Base-by-base conservation (phyloP, 768 basidiomycete genomes). In the Strobilomyces dryophilus region DNA sequence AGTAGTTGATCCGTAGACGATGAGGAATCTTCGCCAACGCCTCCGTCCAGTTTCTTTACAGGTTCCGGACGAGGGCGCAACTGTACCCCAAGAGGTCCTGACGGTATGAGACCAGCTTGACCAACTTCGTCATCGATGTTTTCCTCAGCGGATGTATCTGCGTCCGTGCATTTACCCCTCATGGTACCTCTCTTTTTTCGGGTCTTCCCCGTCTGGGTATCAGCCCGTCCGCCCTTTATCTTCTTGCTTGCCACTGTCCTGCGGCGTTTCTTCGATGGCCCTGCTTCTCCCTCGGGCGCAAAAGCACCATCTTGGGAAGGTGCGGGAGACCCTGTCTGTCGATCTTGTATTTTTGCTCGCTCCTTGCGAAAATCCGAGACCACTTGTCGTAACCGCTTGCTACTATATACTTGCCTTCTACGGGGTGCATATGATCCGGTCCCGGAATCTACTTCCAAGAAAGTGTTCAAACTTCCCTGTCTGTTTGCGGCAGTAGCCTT, bases 301-400 rank as follows among this genome's bases (percentile, higher is more conserved):
- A 59, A 64, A 44, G 63, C 68, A 20, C 67, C 55, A 54, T 65
- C 67, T 61, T 62, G 51, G 54, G 67, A 64, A 46, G 54, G 49
- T 2, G 26, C 55, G 41, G 53, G 53, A 17, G 61, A 55, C 47
- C 50, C 57, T 43, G 34, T 45, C 14, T 40, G 49, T 59, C 52
- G 59, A 27, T 49, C 62, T 41, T 60, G 58, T 27, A 36, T 29
- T 52, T 61, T 52, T n/a, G 58, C 46, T 44, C 62, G 71, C 56
- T 72, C 63, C 55, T 82, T 86, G 51, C 89, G 78, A 64, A 87
- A 90, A 53, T 89, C 89, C 26, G 81, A 76, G n/a, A 93, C 85
- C 9, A 92, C 87, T 65, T 92, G 79, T 65, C 95, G 90, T 53
- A 97, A 71, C 8, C 94, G 81, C 70, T 92, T 95, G 67, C 88